phyloP scores from a whole-genome alignment of 2,329 filamentous ascomycete species.

The Plectosphaerella sp. region DNA sequence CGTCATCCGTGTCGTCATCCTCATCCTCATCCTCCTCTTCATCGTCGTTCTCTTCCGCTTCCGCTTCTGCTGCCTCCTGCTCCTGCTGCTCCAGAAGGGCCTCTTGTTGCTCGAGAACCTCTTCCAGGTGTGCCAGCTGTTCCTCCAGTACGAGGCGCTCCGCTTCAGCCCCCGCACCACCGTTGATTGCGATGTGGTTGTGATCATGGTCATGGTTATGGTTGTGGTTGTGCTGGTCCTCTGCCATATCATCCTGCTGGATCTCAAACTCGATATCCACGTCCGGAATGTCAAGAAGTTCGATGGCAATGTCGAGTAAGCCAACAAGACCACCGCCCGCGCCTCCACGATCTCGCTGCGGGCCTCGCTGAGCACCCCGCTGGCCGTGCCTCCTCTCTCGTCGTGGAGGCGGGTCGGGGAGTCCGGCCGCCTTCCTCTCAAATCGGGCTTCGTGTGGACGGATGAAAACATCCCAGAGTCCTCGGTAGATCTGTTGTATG shows the following conservation, averaged over 20 bases:
- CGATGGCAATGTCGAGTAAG: conserved; percentile 15
- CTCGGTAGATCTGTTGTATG: conserved; percentile 38
- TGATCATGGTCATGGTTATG: not conserved
- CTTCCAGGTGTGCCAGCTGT: conserved; percentile 12
- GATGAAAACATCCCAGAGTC: conserved; percentile 41
- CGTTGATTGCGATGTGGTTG: not conserved
- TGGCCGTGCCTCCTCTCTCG: not conserved
- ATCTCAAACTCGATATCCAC: conserved; percentile 16
- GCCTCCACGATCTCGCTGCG: conserved; percentile 6
- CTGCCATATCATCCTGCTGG: conserved; percentile 22
- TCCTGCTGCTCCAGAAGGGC: conserved; percentile 10
- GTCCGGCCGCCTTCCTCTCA: conserved; percentile 39
- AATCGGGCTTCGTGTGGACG: conserved; percentile 42
- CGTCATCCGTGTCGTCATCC: not conserved
- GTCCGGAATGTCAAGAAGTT: conserved; percentile 13
- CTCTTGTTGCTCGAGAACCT: conserved; percentile 16
- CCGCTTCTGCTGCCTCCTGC: not conserved
- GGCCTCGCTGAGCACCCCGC: conserved; percentile 1
- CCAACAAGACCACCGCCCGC: conserved; percentile 14
- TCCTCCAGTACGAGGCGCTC: conserved; percentile 14
- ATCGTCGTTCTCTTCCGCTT: not conserved
- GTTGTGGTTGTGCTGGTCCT: conserved; percentile 23
- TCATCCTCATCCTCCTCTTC: not conserved
- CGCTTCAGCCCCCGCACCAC: conserved; percentile 11
- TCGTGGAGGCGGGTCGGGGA: conserved; percentile 15